Conservation (phyloP, 306 rosid species). For the Purshia tridentata region DNA sequence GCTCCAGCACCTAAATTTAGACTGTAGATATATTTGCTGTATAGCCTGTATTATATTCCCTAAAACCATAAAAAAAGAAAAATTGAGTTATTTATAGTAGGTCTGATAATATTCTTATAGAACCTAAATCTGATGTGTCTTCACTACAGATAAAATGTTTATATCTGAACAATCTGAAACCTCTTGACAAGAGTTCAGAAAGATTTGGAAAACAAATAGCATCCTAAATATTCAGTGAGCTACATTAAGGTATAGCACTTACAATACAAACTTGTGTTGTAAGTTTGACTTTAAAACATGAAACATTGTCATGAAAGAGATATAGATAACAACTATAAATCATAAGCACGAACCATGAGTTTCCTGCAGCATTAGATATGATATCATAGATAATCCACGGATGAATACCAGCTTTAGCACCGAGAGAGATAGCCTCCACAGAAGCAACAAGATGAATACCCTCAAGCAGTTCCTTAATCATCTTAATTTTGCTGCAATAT, state of each 20-base stretch:
- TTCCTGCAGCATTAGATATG: conserved; percentile 96
- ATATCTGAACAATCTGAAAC: background rate
- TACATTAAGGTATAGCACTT: background rate
- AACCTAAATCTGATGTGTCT: background rate
- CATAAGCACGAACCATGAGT: conserved; percentile 66
- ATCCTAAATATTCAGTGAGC: background rate
- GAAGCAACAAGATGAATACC: conserved; percentile 84
- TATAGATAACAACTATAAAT: background rate
- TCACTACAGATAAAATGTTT: background rate
- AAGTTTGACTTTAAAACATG: background rate
- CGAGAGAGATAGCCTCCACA: conserved; percentile 88
- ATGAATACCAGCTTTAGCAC: conserved; percentile 77
- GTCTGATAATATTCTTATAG: conserved; percentile 2
- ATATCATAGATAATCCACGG: conserved; percentile 84
- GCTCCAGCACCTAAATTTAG: background rate
- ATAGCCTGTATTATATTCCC: too few relatives aligned
- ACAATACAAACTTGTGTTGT: too few relatives aligned
- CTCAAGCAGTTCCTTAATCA: conserved; percentile 74
- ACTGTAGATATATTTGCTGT: background rate
- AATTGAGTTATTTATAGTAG: too few relatives aligned
- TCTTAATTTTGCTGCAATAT: conserved; percentile 59
- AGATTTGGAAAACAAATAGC: background rate
- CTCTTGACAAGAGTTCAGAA: background rate
- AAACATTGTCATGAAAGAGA: background rate
- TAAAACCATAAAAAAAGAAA: too few relatives aligned